Evolutionary conservation across 1,284 basidiomycete genomes (phyloP).

Genomic region (Cryptococcus jaspeensis): DNA sequence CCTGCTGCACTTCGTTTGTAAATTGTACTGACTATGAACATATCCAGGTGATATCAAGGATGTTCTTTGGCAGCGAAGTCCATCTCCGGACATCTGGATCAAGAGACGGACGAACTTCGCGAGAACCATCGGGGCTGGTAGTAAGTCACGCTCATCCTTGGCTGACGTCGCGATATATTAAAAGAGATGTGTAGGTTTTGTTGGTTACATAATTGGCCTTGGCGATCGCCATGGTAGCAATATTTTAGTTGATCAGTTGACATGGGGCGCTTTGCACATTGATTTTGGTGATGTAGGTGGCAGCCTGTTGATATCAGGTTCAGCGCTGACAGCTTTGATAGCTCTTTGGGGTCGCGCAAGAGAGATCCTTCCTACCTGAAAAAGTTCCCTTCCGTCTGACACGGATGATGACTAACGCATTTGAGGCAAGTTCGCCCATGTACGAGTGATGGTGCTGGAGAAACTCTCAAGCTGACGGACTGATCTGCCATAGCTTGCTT

Average conservation of each 20-base stretch:
- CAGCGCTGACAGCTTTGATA: conserved; percentile 10
- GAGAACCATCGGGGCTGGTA: conserved; percentile 42
- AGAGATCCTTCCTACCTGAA: conserved; percentile 36
- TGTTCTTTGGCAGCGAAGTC: conserved; percentile 44
- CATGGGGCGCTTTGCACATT: conserved; percentile 47
- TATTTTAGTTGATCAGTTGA: conserved; percentile 45
- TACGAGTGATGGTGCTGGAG: background rate
- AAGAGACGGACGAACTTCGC: conserved; percentile 44
- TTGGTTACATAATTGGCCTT: conserved; percentile 45
- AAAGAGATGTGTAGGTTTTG: no score
- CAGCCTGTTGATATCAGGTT: background rate
- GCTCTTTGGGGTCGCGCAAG: conserved; percentile 39
- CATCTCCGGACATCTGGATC: conserved; percentile 44
- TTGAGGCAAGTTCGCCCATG: conserved; percentile 28
- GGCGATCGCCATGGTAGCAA: conserved; percentile 47
- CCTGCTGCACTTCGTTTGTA: background rate
- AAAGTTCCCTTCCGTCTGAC: conserved; percentile 48
- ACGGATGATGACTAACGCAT: conserved; percentile 47
- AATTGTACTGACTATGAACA: background rate
- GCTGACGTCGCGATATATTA: no score
- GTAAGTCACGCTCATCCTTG: no score
- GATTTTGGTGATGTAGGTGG: conserved; percentile 47
- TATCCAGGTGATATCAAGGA: conserved; percentile 41
- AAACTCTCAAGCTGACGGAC: no score
- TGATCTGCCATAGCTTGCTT: conserved; percentile 26